These are phyloP conservation scores for Pulveroboletus sp. DNA, from an alignment of 768 basidiomycete genomes.

Conservation along the genomic window DNA sequence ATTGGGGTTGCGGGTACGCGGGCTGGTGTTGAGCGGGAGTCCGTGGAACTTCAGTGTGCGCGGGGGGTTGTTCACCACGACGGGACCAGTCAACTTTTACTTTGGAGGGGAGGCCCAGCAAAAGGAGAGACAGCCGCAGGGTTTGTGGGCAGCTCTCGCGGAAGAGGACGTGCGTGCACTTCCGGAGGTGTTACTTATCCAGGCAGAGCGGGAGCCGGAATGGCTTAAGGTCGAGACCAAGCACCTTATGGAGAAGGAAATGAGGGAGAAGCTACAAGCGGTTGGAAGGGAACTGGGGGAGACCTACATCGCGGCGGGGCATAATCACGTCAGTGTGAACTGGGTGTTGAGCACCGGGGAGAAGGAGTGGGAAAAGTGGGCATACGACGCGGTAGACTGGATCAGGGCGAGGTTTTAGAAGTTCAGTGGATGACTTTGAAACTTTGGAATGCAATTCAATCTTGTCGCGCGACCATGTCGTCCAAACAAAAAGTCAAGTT, in stretches of 20 bases:
- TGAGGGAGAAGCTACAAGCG: slow-evolving; percentile 35
- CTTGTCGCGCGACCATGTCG: slow-evolving; percentile 2
- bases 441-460: slow-evolving; percentile 7
- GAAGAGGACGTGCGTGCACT: slow-evolving; percentile 35
- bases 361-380: slow-evolving; percentile 62
- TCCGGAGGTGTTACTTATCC: slow-evolving; percentile 46
- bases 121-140: slow-evolving; percentile 40
- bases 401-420: slow-evolving; percentile 22
- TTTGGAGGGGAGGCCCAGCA: slow-evolving; percentile 38
- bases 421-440: background rate
- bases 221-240: slow-evolving; percentile 36
- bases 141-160: slow-evolving; percentile 37
- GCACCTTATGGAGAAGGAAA: slow-evolving; percentile 36
- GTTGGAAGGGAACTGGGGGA: slow-evolving; percentile 18
- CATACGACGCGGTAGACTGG: slow-evolving; percentile 40
- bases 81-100: slow-evolving; percentile 26
- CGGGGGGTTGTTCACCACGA: slow-evolving; percentile 23
- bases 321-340: slow-evolving; percentile 61
- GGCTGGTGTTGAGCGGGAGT: slow-evolving; percentile 44
- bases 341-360: slow-evolving; percentile 49
- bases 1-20: slow-evolving; percentile 33
- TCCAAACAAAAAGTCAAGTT: slow-evolving; percentile 33
- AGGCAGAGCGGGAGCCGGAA: slow-evolving; percentile 52
- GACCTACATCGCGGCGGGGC: slow-evolving; percentile 42
- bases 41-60: slow-evolving; percentile 37